Base-by-base conservation (phyloP, 2,329 filamentous ascomycete species). In the Apiospora pterosperma region DNA sequence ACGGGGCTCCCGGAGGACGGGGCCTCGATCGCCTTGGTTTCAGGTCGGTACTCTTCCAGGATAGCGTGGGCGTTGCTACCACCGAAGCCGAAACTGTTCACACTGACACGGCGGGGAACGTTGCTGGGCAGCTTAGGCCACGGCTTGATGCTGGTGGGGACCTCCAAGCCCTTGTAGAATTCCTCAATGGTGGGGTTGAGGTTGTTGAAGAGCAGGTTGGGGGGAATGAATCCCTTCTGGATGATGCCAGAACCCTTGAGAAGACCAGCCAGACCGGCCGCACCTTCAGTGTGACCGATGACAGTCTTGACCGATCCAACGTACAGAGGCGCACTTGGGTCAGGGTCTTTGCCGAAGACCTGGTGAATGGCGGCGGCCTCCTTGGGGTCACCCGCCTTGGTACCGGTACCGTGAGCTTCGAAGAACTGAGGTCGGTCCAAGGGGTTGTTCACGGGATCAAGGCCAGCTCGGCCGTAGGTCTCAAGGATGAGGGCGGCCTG, bases 381-480 rank as follows among this genome's bases (percentile, higher is more conserved):
- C 14, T 59, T 55, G 3, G 71, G 66, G 59, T 74, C 72, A 7
- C 71, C 72, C 11, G 64, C 62, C 5, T 12, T 23, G 14, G 66
- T 66, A 19, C 64, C 66, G 1, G 71, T 74, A 2, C 72, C 72
- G 48, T 74, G 72, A 7, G 70, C 70, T 25, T 74, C 69, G 42
- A 72, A 73, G 58, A 65, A 74, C 44, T 73, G 72, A 1, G 62
- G 64, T 38, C 76, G 75, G 58, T 81, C 76, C 36, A 36, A 36
- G 2, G 10, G 2, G 3, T 28, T 70, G 62, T 52, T 36, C 4
- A 7, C 19, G 16, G 64, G 60, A 58, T 75, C 68, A 1, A 73
- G 69, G 12, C 71, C 78, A 14, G 76, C 74, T 23, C 65, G 65
- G 0, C 38, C 59, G 64, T 80, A 80, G 0, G 73, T 73, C 4